Percentiles rank a stretch among this genome's conserved stretches.
These are phyloP conservation scores for Trypanosoma cruzi DNA, from an alignment of 208 protist genomes.

Conservation along the genomic window DNA sequence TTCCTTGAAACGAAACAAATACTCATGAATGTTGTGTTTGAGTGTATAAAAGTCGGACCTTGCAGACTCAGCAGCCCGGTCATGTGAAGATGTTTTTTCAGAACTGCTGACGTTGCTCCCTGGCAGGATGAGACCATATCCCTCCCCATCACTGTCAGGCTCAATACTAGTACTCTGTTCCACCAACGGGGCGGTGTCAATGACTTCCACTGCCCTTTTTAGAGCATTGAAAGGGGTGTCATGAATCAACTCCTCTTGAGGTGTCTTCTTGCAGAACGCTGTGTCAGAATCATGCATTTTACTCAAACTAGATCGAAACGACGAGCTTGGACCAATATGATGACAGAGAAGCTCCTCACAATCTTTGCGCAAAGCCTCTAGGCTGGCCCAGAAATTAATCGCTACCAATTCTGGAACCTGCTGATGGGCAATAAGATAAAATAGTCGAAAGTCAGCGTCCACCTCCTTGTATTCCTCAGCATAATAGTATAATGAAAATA, in stretches of 20 bases:
- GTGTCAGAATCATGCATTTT: not conserved
- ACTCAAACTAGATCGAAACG: not conserved
- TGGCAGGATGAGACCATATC: conserved; percentile 73
- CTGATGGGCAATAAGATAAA: conserved; percentile 86
- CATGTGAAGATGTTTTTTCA: not conserved
- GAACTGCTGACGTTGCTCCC: not conserved
- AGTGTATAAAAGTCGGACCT: conserved; percentile 14
- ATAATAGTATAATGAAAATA: conserved; percentile 80
- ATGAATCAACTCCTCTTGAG: not conserved
- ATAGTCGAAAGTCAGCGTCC: conserved; percentile 84
- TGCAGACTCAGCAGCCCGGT: not conserved
- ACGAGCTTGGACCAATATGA: not conserved
- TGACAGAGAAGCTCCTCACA: conserved; percentile 28
- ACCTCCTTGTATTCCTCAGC: conserved; percentile 80
- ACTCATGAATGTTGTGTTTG: conserved; percentile 70
- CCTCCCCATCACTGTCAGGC: conserved; percentile 84
- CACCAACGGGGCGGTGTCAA: conserved; percentile 66
- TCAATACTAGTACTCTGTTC: conserved; percentile 63
- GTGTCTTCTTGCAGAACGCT: not conserved
- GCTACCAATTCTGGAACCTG: conserved; percentile 82
- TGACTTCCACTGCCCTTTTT: conserved; percentile 33
- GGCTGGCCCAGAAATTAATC: conserved; percentile 83
- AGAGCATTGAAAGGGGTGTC: conserved; percentile 55
- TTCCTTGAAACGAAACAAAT: conserved; percentile 30
- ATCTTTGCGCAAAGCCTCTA: conserved; percentile 63